phyloP scores from a whole-genome alignment of 2,329 filamentous ascomycete species.

The Penicillium sp. region DNA sequence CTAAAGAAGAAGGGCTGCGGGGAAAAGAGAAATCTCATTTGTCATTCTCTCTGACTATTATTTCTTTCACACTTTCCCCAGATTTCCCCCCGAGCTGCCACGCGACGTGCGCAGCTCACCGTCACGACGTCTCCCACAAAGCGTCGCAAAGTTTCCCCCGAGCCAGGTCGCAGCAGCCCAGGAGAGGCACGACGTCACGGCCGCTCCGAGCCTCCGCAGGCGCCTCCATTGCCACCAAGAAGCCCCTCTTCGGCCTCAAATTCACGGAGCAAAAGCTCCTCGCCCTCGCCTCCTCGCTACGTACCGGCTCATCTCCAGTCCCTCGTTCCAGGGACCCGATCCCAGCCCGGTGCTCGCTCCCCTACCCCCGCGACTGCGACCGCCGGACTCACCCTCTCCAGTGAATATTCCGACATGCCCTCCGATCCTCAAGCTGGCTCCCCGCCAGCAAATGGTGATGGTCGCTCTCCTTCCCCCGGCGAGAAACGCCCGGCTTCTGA shows the following conservation, averaged over 20 bases:
- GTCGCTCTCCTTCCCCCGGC: constrained; percentile 39
- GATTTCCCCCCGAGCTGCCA: constrained; percentile 47
- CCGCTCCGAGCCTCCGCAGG: constrained; percentile 30
- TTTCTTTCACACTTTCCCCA: constrained; percentile 4
- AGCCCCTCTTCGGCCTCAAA: constrained; percentile 30
- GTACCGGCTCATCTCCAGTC: constrained; percentile 61
- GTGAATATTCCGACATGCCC: constrained; percentile 51
- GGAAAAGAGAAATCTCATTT: neutral
- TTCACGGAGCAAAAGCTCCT: constrained; percentile 34
- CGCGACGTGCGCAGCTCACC: constrained; percentile 50
- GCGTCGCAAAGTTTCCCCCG: constrained; percentile 52
- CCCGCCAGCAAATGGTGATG: constrained; percentile 30
- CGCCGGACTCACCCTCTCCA: constrained; percentile 55
- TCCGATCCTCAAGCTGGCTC: constrained; percentile 36
- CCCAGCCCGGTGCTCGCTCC: constrained; percentile 41
- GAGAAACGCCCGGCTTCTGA: constrained; percentile 43
- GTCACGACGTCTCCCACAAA: constrained; percentile 56
- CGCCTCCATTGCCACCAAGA: constrained; percentile 30
- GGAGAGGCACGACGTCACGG: constrained; percentile 44
- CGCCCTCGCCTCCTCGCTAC: constrained; percentile 49
- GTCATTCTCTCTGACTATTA: neutral
- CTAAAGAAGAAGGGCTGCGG: constrained; percentile 13
- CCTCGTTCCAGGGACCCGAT: constrained; percentile 48
- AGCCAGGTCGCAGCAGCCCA: constrained; percentile 45
- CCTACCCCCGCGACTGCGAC: constrained; percentile 55